Evolutionary conservation across 805 yeast genomes (phyloP).

Genomic region (Metschnikowia reukaufii): DNA sequence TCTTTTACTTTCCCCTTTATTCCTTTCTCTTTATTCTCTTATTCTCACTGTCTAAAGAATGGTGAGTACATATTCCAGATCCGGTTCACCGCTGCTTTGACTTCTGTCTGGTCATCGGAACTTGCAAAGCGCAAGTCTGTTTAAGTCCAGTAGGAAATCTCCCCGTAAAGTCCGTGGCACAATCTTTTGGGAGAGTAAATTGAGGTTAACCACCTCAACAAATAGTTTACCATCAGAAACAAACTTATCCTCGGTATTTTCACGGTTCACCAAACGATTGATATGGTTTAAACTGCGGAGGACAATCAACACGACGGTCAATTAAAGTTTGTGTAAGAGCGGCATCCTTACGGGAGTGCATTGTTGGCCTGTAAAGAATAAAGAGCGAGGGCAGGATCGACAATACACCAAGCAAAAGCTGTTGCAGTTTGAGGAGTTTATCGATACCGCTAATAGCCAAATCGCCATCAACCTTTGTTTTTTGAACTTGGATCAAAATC

Average conservation of each 20-base stretch:
- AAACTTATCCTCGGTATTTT: conserved; percentile 13
- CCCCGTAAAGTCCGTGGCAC: conserved; percentile 49
- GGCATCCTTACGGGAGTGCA: conserved; percentile 29
- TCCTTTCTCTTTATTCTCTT: background rate
- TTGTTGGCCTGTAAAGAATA: conserved; percentile 48
- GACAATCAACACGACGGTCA: conserved; percentile 33
- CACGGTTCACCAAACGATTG: conserved; percentile 48
- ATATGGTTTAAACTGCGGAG: conserved; percentile 54
- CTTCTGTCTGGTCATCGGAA: conserved; percentile 37
- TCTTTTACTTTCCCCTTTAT: background rate
- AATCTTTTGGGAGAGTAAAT: conserved; percentile 46
- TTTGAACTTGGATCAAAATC: conserved; percentile 87
- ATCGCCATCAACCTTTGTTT: conserved; percentile 93
- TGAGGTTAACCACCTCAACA: conserved; percentile 63
- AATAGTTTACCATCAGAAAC: conserved; percentile 52
- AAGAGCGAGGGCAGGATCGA: conserved; percentile 82
- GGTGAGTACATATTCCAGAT: conserved; percentile 62
- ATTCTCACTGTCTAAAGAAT: conserved; percentile 23
- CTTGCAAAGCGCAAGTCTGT: conserved; percentile 44
- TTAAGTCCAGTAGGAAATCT: conserved; percentile 65
- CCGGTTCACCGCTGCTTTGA: conserved; percentile 51
- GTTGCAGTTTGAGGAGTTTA: conserved; percentile 83
- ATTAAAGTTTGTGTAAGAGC: conserved; percentile 31
- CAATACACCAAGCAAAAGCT: conserved; percentile 87
- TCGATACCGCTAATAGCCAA: conserved; percentile 90